These are phyloP conservation scores for Trichosporon sp. DNA, from an alignment of 1,284 basidiomycete genomes.

Conservation along the genomic window DNA sequence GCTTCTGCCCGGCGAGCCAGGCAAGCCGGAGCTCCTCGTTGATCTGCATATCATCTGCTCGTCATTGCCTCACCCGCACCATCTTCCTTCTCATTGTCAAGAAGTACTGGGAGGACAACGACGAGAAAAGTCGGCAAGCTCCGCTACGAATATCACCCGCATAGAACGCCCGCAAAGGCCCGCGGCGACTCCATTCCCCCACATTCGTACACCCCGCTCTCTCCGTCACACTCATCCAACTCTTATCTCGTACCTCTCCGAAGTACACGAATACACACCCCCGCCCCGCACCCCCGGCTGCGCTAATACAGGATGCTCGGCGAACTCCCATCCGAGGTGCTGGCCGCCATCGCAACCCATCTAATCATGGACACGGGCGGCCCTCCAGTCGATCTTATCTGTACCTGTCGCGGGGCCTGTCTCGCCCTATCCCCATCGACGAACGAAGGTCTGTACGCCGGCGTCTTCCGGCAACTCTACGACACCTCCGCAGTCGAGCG, in stretches of 20 bases:
- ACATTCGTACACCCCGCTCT: neutral
- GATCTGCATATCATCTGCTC: too few relatives aligned
- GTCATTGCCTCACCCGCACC: too few relatives aligned
- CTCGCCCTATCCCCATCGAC: constrained; percentile 53
- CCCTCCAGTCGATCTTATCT: constrained; percentile 60
- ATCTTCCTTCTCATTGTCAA: too few relatives aligned
- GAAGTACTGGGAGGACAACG: too few relatives aligned
- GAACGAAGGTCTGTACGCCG: constrained; percentile 66
- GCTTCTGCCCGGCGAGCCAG: too few relatives aligned
- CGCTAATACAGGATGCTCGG: constrained; percentile 37
- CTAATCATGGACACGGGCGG: constrained; percentile 47
- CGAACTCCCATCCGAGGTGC: constrained; percentile 66
- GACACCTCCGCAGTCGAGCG: constrained; percentile 64
- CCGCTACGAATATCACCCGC: too few relatives aligned
- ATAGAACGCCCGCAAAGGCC: neutral
- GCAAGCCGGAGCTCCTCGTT: too few relatives aligned
- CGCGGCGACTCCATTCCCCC: neutral
- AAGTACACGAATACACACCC: too few relatives aligned
- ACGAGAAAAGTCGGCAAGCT: too few relatives aligned
- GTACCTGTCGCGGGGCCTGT: constrained; percentile 60
- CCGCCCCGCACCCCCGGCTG: too few relatives aligned
- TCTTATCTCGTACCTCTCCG: too few relatives aligned
- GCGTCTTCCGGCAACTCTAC: constrained; percentile 66
- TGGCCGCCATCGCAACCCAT: constrained; percentile 64
- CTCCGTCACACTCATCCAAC: neutral